Conservation (phyloP, 192 early-diverging fungal genomes). For the Rhizophagus sp. region DNA sequence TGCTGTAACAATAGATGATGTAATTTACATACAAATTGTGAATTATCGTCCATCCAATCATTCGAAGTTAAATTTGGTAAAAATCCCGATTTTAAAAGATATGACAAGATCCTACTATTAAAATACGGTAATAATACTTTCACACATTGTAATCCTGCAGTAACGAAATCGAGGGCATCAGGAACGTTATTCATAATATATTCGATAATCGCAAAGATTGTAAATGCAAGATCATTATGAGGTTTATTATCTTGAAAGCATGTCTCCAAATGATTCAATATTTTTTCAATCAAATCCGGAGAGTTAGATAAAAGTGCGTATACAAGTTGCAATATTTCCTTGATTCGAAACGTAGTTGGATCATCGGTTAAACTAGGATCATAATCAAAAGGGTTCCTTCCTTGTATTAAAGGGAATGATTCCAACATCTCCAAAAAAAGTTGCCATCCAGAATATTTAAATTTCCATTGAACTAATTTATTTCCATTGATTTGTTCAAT, state of each 20-base stretch:
- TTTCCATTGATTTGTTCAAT: background rate
- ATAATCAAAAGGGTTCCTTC: background rate
- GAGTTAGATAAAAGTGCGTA: conserved; percentile 10
- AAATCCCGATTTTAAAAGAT: conserved; percentile 9
- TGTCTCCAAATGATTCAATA: background rate
- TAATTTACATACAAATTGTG: background rate
- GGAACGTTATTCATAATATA: background rate
- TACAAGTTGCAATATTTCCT: conserved; percentile 2
- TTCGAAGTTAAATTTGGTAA: background rate
- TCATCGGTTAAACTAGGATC: background rate
- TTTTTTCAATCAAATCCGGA: background rate
- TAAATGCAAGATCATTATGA: background rate
- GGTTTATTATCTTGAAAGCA: background rate
- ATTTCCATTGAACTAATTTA: conserved; percentile 7
- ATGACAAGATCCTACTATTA: background rate
- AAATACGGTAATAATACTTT: conserved; percentile 9
- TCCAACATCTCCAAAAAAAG: conserved; percentile 6
- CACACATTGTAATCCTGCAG: background rate
- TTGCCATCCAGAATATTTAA: conserved; percentile 20
- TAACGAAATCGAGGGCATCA: background rate
- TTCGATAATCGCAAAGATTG: conserved; percentile 6
- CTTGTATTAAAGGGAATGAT: conserved; percentile 1
- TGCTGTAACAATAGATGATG: background rate
- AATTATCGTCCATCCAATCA: background rate
- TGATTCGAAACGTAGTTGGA: background rate